A percentile compares a stretch with the other conserved stretches of the same genome.
phyloP scores from a whole-genome alignment of 2,329 filamentous ascomycete species.

The Zasmidium cellare region DNA sequence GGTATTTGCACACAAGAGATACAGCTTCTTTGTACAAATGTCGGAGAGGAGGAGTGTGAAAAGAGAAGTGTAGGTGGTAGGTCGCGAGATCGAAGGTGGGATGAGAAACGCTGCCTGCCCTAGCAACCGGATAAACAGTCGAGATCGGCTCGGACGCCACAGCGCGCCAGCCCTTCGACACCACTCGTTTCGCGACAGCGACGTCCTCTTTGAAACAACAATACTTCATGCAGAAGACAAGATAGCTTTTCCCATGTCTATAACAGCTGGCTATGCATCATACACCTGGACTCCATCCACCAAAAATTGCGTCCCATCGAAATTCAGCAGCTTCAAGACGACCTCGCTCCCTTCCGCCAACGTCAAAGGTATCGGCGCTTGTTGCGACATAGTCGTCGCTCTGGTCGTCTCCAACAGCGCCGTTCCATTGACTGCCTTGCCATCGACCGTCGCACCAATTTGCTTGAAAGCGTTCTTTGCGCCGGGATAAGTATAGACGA shows the following conservation, averaged over 20 bases:
- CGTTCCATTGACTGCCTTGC: conserved; percentile 14
- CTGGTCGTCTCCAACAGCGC: conserved; percentile 25
- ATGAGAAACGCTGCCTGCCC: neutral
- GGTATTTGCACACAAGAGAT: conserved; percentile 3
- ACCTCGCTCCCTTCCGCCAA: conserved; percentile 22
- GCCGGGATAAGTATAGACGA: conserved; percentile 26
- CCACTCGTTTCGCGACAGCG: neutral
- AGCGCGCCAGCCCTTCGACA: neutral
- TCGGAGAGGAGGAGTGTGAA: neutral
- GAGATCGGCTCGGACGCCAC: neutral
- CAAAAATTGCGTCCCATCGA: conserved; percentile 19
- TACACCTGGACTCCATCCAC: conserved; percentile 26
- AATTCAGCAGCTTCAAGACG: conserved; percentile 21
- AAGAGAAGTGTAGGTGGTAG: neutral
- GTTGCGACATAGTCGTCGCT: conserved; percentile 21
- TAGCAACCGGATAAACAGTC: conserved; percentile 1
- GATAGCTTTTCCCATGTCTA: neutral
- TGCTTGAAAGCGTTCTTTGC: conserved; percentile 27
- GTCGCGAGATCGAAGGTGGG: neutral
- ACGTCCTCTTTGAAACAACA: neutral
- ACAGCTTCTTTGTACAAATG: neutral
- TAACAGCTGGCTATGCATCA: conserved; percentile 10
- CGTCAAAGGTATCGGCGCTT: conserved; percentile 23
- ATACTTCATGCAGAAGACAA: neutral
- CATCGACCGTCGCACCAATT: conserved; percentile 22